Evolutionary conservation across 192 early-diverging fungal genomes (phyloP), one percentile per base, ranked within the genome.

Genomic region (Rhizoclosmatium sp.): DNA sequence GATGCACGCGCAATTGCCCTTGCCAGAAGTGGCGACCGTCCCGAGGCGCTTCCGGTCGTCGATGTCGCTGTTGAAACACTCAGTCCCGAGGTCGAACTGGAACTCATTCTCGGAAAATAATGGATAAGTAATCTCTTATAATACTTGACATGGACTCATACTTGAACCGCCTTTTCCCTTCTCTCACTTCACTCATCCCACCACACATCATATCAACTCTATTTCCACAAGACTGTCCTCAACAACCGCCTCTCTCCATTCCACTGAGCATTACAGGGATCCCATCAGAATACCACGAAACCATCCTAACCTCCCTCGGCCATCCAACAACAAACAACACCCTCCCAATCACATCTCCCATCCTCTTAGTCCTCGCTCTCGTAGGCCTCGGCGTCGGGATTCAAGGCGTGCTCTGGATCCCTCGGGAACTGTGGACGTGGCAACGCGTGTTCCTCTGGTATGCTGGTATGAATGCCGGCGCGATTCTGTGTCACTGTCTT

Each of bases 371-470:
- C 10, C 66, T 68, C 21, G 16, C 66, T 10, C 42, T 68, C 14
- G 66, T 68, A 21, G 66, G 66, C 40, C 42, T 68, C 40, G 66
- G 66, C 12, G 40, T 68, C 44, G 66, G 66, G 21, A 9, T 68
- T 0, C 66, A 68, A 31, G 66, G 66, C n/a, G n/a, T 47, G 7
- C 4, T 68, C 3, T 5, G 5, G 40, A 47, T 68, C 10, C 40
- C 10, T 5, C 40, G 10, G 12, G 44, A 47, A 3, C 44, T 46
- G 40, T 62, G 60, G 60, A 62, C 60, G 60, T 68, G 66, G 66
- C 21, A 42, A 68, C 66, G 66, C 14, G 66, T 68, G 23, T 68
- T 44, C 44, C 21, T 68, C 4, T 68, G 40, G 66, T 68, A 68
- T 41, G 21, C 66, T 5, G 66, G 23, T 10, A 68, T 68, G 66